Conservation (phyloP, 192 early-diverging fungal genomes). For the Spinellus fusiger region DNA sequence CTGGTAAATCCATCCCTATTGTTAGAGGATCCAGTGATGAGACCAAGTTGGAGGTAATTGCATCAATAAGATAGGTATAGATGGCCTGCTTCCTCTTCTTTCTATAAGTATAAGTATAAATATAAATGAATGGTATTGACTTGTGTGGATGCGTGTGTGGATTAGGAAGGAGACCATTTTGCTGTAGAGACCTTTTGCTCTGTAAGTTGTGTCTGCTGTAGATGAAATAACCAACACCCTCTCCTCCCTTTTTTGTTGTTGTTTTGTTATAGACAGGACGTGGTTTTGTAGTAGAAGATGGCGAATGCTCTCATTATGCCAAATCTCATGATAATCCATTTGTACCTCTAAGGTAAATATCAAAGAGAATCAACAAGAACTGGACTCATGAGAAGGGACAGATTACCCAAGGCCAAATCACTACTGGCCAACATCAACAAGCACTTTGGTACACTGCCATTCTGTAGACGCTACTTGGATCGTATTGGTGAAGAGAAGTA, state of each 20-base stretch:
- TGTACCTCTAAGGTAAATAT: conserved; percentile 61
- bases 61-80: too few relatives aligned
- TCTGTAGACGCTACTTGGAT: conserved; percentile 94
- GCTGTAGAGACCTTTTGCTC: conserved; percentile 93
- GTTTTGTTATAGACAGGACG: conserved; percentile 62
- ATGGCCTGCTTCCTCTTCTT: too few relatives aligned
- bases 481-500: conserved; percentile 90
- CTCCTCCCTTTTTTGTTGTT: background rate
- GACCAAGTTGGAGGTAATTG: conserved; percentile 82
- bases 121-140: too few relatives aligned
- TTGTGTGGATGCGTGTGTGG: too few relatives aligned
- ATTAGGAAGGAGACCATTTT: conserved; percentile 78
- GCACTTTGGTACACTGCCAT: conserved; percentile 90
- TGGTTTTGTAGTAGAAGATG: conserved; percentile 84
- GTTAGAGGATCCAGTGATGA: conserved; percentile 72
- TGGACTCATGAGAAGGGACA: too few relatives aligned
- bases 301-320: conserved; percentile 89
- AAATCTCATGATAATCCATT: conserved; percentile 52
- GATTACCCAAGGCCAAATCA: conserved; percentile 66
- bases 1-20: conserved; percentile 93
- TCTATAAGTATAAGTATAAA: too few relatives aligned
- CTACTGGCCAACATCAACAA: conserved; percentile 79
- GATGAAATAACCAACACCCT: background rate
- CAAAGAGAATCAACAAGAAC: too few relatives aligned
- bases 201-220: conserved; percentile 58